A percentile compares a stretch with the other conserved stretches of the same genome.
Conservation (phyloP, 169 alveolate genomes). For the Cryptosporidium canis region DNA sequence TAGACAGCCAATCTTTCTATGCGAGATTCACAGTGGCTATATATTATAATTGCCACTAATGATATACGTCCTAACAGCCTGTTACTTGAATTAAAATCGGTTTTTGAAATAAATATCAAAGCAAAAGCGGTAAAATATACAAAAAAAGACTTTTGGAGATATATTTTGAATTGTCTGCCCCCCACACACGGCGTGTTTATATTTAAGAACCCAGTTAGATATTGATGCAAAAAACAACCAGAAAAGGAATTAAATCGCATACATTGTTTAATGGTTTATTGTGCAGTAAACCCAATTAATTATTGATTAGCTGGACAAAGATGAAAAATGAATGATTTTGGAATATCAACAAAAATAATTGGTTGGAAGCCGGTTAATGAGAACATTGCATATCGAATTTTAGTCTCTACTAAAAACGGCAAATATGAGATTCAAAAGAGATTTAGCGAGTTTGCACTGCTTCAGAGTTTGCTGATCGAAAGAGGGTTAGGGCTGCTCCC, state of each 20-base stretch:
- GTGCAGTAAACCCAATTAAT: not conserved
- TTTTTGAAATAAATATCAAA: too few relatives aligned
- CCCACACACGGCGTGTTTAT: not conserved
- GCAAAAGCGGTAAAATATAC: not conserved
- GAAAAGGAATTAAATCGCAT: not conserved
- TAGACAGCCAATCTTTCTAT: too few relatives aligned
- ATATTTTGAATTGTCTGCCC: not conserved
- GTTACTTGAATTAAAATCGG: too few relatives aligned
- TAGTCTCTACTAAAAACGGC: not conserved
- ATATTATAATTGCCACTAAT: too few relatives aligned
- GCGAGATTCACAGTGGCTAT: too few relatives aligned
- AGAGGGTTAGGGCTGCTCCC: slow-evolving; percentile 48
- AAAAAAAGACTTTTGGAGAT: not conserved
- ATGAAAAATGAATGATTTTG: slow-evolving; percentile 30
- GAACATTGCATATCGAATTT: slow-evolving; percentile 13
- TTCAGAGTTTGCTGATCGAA: slow-evolving; percentile 25
- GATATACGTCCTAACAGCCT: too few relatives aligned
- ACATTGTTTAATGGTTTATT: not conserved
- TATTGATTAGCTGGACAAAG: not conserved
- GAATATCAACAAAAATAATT: slow-evolving; percentile 7
- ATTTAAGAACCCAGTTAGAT: not conserved
- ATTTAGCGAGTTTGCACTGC: slow-evolving; percentile 47
- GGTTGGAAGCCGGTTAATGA: slow-evolving; percentile 41
- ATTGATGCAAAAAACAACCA: not conserved
- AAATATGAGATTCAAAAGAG: slow-evolving; percentile 61